These are phyloP conservation scores for Termitomyces sp. DNA, from an alignment of 768 basidiomycete species.

Conservation along the genomic window DNA sequence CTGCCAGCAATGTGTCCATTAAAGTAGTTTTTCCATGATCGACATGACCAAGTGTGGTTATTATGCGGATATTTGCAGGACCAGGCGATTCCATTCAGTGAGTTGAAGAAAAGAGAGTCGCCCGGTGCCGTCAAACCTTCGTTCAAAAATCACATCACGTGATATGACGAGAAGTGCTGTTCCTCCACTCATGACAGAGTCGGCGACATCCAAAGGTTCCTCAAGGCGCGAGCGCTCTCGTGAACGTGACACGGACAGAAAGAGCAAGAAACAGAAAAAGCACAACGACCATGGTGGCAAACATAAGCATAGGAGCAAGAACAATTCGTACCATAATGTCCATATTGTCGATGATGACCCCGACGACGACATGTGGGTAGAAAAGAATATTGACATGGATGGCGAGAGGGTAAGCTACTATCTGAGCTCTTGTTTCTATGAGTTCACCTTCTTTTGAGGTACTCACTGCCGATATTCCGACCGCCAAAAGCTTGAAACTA, in stretches of 20 bases:
- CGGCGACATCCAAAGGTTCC: conserved; percentile 17
- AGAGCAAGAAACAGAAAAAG: conserved; percentile 54
- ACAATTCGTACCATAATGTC: conserved; percentile 37
- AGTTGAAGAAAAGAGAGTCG: conserved; percentile 1
- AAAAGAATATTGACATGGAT: conserved; percentile 81
- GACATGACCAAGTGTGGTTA: conserved; percentile 86
- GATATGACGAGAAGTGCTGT: conserved; percentile 15
- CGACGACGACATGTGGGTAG: conserved; percentile 78
- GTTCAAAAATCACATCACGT: conserved; percentile 14
- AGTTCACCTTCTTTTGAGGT: conserved; percentile 36
- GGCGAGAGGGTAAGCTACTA: conserved; percentile 60
- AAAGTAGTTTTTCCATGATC: conserved; percentile 97
- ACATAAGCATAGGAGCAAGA: conserved; percentile 42
- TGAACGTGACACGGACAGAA: conserved; percentile 41
- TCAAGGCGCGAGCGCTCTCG: conserved; percentile 31
- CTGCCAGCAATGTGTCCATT: conserved; percentile 92
- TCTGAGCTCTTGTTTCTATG: conserved; percentile 2
- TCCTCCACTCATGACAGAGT: conserved; percentile 14
- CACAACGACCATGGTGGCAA: conserved; percentile 39
- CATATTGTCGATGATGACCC: conserved; percentile 70
- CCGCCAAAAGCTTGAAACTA: conserved; percentile 65
- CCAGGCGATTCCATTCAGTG: conserved; percentile 33
- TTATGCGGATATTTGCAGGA: conserved; percentile 59
- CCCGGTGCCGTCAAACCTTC: not conserved
- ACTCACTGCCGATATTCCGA: conserved; percentile 73